A percentile compares a stretch with the other conserved stretches of the same genome.
These are phyloP conservation scores for Priceomyces carsonii DNA, from an alignment of 805 yeast species.

Conservation along the genomic window DNA sequence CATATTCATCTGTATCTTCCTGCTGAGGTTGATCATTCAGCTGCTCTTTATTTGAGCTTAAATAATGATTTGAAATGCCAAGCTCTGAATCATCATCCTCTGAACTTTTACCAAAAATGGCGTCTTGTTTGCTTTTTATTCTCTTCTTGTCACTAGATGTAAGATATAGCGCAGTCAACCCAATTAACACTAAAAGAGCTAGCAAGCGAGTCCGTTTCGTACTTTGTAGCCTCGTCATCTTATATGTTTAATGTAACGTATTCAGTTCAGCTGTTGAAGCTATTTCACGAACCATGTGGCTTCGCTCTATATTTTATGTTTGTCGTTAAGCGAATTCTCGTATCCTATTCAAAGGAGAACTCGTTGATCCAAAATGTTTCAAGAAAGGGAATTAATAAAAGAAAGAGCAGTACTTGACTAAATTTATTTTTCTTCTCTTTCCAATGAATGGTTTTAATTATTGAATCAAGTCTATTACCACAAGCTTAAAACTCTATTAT, in stretches of 20 bases:
- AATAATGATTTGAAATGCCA: not conserved
- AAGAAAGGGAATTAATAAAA: too few relatives aligned
- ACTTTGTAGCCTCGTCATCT: slow-evolving; percentile 10
- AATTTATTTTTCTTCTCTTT: not conserved
- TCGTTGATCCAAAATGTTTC: too few relatives aligned
- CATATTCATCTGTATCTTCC: not conserved
- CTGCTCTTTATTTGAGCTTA: not conserved
- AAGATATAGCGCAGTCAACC: slow-evolving; percentile 3
- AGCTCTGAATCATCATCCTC: not conserved
- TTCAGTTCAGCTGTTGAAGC: not conserved
- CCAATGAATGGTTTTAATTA: not conserved
- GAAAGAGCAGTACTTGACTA: not conserved
- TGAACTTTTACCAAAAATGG: not conserved
- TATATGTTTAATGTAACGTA: not conserved
- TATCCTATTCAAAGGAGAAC: not conserved
- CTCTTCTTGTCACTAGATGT: not conserved
- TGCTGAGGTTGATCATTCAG: not conserved
- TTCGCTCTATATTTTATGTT: not conserved
- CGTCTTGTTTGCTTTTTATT: not conserved
- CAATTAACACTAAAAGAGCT: slow-evolving; percentile 2
- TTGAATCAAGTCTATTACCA: too few relatives aligned
- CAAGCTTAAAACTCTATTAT: too few relatives aligned
- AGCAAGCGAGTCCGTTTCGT: slow-evolving; percentile 6
- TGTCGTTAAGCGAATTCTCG: not conserved
- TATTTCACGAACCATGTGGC: too few relatives aligned